Evolutionary conservation across 1,284 basidiomycete species (phyloP).

Genomic region (Bjerkandera adusta): DNA sequence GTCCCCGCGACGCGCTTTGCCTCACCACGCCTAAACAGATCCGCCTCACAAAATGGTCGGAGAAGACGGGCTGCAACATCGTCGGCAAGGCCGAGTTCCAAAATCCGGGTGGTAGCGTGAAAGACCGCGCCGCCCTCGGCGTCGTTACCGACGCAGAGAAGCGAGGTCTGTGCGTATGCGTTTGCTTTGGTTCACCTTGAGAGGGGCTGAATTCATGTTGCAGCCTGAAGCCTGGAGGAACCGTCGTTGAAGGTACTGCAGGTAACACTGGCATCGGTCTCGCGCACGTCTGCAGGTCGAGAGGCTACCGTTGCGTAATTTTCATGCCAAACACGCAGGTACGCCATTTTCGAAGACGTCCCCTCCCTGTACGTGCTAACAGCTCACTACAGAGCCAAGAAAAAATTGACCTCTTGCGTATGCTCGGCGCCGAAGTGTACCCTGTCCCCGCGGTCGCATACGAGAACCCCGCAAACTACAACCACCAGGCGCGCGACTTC

Average conservation of each 20-base stretch:
- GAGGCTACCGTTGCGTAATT: slow-evolving; percentile 98
- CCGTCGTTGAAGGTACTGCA: slow-evolving; percentile 96
- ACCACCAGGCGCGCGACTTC: slow-evolving; percentile 93
- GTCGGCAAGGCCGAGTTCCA: slow-evolving; percentile 97
- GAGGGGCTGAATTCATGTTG: background rate
- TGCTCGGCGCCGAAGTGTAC: slow-evolving; percentile 96
- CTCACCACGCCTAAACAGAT: slow-evolving; percentile 53
- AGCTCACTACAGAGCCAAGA: slow-evolving; percentile 74
- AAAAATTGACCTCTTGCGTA: slow-evolving; percentile 95
- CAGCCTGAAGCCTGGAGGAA: slow-evolving; percentile 89
- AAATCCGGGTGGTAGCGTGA: slow-evolving; percentile 98
- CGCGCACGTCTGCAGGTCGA: slow-evolving; percentile 90
- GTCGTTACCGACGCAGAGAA: slow-evolving; percentile 89
- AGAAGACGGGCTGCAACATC: slow-evolving; percentile 86
- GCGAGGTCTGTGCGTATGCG: slow-evolving; percentile 62
- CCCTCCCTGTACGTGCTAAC: background rate
- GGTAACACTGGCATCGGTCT: slow-evolving; percentile 99
- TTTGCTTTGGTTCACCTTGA: background rate
- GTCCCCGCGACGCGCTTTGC: background rate
- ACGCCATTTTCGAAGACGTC: slow-evolving; percentile 17
- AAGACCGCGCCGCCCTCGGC: slow-evolving; percentile 94
- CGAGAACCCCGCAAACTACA: slow-evolving; percentile 97
- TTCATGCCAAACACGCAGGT: slow-evolving; percentile 98
- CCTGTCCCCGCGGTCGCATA: slow-evolving; percentile 97
- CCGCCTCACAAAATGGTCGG: slow-evolving; percentile 80